These are phyloP conservation scores for Metschnikowia rubicola DNA, from an alignment of 805 yeast genomes.

Conservation along the genomic window DNA sequence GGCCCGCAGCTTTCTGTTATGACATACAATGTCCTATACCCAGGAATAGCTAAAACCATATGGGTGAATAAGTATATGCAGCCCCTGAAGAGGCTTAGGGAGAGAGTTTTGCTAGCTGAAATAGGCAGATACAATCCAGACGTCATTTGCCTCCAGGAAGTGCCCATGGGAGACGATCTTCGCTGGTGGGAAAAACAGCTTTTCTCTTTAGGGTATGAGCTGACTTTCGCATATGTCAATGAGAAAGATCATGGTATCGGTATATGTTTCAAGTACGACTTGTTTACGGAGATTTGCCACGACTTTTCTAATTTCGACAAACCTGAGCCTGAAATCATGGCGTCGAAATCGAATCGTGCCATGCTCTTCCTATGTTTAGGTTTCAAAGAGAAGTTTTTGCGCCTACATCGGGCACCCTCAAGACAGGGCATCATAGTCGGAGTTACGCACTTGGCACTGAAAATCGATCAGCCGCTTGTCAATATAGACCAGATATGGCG, in stretches of 20 bases:
- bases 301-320: background rate
- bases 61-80: too few species aligned
- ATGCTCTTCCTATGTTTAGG: background rate
- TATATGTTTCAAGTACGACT: background rate
- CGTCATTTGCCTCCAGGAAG: slow-evolving; percentile 3
- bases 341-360: background rate
- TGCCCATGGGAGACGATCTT: background rate
- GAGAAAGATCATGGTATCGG: background rate
- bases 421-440: slow-evolving; percentile 1
- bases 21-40: slow-evolving; percentile 2
- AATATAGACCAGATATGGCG: background rate
- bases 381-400: background rate
- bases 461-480: background rate
- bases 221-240: background rate
- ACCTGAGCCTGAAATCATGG: background rate
- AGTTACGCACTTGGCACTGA: background rate
- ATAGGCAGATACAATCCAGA: slow-evolving; percentile 4
- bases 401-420: background rate
- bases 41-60: background rate
- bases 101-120: background rate
- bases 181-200: background rate
- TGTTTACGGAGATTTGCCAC: background rate
- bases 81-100: background rate
- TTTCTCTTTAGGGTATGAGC: background rate
- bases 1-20: slow-evolving; percentile 5